phyloP scores from a whole-genome alignment of 495 filamentous ascomycete species.

The Aspergillus nanangensis region DNA sequence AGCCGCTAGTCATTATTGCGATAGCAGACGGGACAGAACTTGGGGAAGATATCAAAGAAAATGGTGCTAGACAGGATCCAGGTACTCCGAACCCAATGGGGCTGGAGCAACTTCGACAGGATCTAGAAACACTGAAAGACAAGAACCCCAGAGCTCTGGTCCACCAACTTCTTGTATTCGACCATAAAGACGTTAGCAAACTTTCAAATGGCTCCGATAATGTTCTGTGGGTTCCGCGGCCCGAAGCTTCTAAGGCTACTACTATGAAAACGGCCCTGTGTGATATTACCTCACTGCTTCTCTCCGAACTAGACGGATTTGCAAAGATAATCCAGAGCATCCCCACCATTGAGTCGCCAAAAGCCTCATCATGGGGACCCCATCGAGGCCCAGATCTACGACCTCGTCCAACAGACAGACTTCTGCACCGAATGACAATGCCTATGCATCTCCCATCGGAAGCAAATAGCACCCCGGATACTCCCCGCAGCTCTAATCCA shows the following conservation, averaged over 20 bases:
- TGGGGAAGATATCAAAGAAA: conserved; percentile 31
- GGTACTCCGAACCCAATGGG: conserved; percentile 33
- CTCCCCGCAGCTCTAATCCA: conserved; percentile 43
- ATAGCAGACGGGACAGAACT: conserved; percentile 70
- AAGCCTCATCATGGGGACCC: conserved; percentile 42
- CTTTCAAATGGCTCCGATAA: conserved; percentile 40
- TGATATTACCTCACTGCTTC: conserved; percentile 76
- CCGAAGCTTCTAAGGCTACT: conserved; percentile 67
- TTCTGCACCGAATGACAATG: conserved; percentile 74
- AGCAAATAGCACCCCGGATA: conserved; percentile 46
- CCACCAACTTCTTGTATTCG: conserved; percentile 75
- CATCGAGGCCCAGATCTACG: conserved; percentile 41
- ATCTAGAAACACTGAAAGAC: conserved; percentile 52
- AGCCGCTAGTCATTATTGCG: conserved; percentile 74
- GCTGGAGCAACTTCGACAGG: conserved; percentile 62
- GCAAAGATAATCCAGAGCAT: conserved; percentile 80
- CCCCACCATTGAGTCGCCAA: conserved; percentile 74
- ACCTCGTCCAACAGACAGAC: conserved; percentile 38
- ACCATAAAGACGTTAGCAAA: conserved; percentile 47
- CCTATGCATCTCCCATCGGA: conserved; percentile 56
- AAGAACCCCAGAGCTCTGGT: conserved; percentile 70
- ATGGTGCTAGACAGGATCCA: conserved; percentile 5
- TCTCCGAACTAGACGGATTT: conserved; percentile 83
- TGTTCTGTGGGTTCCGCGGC: conserved; percentile 69
- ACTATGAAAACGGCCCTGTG: conserved; percentile 95